phyloP scores from a whole-genome alignment of 1,284 basidiomycete species.

The Ustilago tritici region DNA sequence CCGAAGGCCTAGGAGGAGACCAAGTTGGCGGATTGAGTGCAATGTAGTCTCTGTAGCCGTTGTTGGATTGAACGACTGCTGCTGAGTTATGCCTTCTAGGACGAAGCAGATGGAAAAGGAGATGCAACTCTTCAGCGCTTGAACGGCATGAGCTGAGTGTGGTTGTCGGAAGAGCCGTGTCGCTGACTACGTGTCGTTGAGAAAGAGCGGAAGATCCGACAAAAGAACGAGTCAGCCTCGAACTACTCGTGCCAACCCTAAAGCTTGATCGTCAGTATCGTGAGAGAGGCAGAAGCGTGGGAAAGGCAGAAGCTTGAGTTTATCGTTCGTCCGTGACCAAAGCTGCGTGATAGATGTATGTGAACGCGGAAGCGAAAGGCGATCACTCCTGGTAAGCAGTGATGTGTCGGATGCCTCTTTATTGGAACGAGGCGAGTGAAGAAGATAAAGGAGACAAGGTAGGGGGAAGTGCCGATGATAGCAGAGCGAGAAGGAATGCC shows the following conservation, averaged over 20 bases:
- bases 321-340: neutral
- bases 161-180: neutral
- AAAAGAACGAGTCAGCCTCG: neutral
- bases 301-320: neutral
- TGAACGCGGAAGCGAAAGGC: neutral
- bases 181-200: neutral
- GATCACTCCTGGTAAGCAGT: neutral
- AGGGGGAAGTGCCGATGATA: neutral
- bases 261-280: neutral
- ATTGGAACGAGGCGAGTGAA: neutral
- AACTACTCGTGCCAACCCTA: neutral
- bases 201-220: constrained; percentile 3
- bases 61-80: too few relatives aligned
- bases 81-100: neutral
- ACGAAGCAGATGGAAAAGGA: neutral
- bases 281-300: neutral
- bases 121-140: neutral
- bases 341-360: neutral
- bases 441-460: neutral
- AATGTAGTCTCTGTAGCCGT: too few relatives aligned
- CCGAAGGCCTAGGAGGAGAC: constrained; percentile 3
- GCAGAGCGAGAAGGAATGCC: constrained; percentile 1
- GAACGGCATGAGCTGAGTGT: constrained; percentile 3
- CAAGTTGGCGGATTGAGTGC: neutral
- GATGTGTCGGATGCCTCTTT: neutral